These are phyloP conservation scores for Eucalyptus virginea DNA, from an alignment of 345 rosid genomes.

Conservation along the genomic window DNA sequence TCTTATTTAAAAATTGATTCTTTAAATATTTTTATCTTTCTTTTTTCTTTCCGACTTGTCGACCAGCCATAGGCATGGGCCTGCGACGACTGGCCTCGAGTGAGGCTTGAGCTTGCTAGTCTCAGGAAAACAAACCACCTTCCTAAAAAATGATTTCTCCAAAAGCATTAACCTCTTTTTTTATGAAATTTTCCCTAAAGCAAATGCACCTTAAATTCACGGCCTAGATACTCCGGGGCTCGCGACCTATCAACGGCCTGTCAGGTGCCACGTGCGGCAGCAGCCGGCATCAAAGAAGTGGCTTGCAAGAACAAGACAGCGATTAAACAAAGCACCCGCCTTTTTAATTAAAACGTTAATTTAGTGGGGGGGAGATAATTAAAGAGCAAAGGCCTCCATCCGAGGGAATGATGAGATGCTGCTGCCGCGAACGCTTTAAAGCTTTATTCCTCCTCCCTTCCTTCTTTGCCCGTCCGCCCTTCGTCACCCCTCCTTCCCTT, in stretches of 20 bases:
- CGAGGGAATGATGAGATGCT: not conserved
- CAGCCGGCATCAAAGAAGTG: not conserved
- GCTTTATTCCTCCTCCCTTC: not conserved
- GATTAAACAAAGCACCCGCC: not conserved
- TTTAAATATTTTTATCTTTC: rapidly evolving
- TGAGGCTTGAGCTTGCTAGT: no score
- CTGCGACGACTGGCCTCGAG: no score
- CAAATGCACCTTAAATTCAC: no score
- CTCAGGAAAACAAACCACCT: no score
- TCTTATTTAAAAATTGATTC: no score
- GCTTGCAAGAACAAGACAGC: not conserved
- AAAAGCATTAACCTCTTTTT: no score
- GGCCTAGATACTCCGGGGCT: not conserved
- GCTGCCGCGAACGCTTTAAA: not conserved
- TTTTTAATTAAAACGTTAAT: not conserved
- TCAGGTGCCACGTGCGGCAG: not conserved
- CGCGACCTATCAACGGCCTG: not conserved
- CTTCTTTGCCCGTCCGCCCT: not conserved
- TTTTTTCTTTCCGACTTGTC: no score
- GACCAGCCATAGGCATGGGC: no score
- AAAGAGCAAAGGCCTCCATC: not conserved
- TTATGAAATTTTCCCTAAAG: no score
- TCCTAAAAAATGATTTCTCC: no score
- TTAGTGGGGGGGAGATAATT: not conserved
- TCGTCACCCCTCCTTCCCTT: not conserved